Base-by-base conservation (phyloP, 352 stramenopile genomes). In the Globisporangium echinulatum region DNA sequence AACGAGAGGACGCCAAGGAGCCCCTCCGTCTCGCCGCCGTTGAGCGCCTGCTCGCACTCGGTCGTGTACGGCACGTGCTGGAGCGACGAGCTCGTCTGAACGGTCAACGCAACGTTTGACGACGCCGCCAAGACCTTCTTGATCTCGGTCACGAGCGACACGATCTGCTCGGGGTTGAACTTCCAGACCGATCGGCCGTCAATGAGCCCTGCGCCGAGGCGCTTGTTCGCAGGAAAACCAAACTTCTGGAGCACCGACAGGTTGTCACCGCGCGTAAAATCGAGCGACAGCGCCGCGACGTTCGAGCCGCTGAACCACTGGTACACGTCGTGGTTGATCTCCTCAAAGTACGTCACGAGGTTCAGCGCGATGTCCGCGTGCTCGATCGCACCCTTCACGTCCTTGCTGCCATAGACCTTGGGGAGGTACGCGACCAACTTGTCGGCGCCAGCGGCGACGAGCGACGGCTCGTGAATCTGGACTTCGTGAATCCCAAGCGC, bases 161-260 rank as follows among this genome's bases (percentile, higher is more conserved):
- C 44, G 17, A 91, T 62, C 43, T 78, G 75, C 10, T 75, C 66
- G 2, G 86, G 83, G 66, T 96, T 84, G 61, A 94, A 82, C 71
- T 92, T 94, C 91, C 91, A 97, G 59, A 96, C 83, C 62, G 78
- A 94, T n/a, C 90, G 88, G 52, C 80, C 83, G 68, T 97, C 88
- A 54, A 97, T 90, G 15, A 97, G 62, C 62, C 90, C 91, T 10
- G 85, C 88, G 51, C 88, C 88, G 10, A 97, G 85, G 38, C 79
- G 82, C 74, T 97, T 96, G 65, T 72, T 72, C 3, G 71, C 67
- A 8, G 87, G 86, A 67, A 96, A 96, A 13, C 87, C 89, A 57
- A 82, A 90, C 75, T 95, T 94, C 59, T 87, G 66, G 17, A 97
- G 68, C 50, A 96, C 64, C 19, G 67, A 76, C 33, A 96, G 62